These are phyloP conservation scores for Capillidium heterosporum DNA, from an alignment of 371 early-diverging fungal genomes.

Conservation along the genomic window DNA sequence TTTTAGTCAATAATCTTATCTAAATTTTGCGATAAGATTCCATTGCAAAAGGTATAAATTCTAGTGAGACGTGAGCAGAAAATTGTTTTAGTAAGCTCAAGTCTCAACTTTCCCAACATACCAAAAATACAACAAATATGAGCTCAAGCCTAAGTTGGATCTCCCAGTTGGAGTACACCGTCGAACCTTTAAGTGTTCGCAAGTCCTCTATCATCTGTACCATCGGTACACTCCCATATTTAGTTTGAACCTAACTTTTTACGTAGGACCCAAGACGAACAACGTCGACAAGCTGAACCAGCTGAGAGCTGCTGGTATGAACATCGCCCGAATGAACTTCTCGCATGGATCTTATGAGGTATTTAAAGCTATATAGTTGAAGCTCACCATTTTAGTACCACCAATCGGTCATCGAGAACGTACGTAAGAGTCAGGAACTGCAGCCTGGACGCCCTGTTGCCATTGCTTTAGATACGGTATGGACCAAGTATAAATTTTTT, in stretches of 20 bases:
- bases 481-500: constrained; percentile 1
- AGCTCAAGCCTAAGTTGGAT: constrained; percentile 24
- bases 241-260: neutral
- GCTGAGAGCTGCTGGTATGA: constrained; percentile 86
- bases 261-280: constrained; percentile 64
- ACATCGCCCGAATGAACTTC: constrained; percentile 91
- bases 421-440: constrained; percentile 25
- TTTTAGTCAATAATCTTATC: too few relatives aligned
- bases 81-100: too few relatives aligned
- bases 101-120: too few relatives aligned
- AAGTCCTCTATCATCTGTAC: constrained; percentile 74
- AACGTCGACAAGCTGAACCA: constrained; percentile 64
- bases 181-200: constrained; percentile 37
- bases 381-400: constrained; percentile 39
- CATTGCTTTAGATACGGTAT: constrained; percentile 72
- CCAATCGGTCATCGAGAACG: constrained; percentile 62
- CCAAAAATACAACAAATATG: too few relatives aligned
- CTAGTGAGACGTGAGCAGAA: too few relatives aligned
- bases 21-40: neutral
- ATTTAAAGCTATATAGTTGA: constrained; percentile 7
- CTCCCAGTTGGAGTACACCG: constrained; percentile 38
- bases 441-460: constrained; percentile 37
- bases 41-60: too few relatives aligned
- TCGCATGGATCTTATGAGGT: constrained; percentile 89
- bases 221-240: constrained; percentile 27